These are phyloP conservation scores for Parastagonospora nodorum DNA, from an alignment of 2,329 filamentous ascomycete genomes.

Conservation along the genomic window DNA sequence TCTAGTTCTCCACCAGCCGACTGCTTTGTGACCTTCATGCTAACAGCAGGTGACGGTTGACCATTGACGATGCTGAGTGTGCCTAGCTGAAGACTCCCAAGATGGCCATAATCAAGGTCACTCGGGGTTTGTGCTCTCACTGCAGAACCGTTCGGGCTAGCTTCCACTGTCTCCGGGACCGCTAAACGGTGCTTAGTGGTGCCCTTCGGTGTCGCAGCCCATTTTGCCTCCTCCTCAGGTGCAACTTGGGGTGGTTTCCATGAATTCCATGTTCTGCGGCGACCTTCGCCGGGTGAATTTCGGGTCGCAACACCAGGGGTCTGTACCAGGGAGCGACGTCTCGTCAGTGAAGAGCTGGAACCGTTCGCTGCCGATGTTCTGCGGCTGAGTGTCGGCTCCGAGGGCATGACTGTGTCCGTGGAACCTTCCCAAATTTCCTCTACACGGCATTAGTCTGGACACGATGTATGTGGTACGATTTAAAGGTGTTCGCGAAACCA, in stretches of 20 bases:
- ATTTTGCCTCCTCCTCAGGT: slow-evolving; percentile 36
- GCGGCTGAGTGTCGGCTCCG: slow-evolving; percentile 25
- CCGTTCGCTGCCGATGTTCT: slow-evolving; percentile 25
- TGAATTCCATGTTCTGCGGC: slow-evolving; percentile 42
- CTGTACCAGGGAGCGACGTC: slow-evolving; percentile 47
- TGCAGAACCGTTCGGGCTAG: slow-evolving; percentile 23
- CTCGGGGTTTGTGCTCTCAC: slow-evolving; percentile 46
- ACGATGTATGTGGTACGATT: too few relatives aligned
- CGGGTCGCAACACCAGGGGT: slow-evolving; percentile 49
- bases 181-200: slow-evolving; percentile 25
- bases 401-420: slow-evolving; percentile 10
- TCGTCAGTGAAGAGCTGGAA: slow-evolving; percentile 37
- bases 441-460: slow-evolving; percentile 17
- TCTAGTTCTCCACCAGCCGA: slow-evolving; percentile 23
- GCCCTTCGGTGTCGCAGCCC: slow-evolving; percentile 25
- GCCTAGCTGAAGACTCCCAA: slow-evolving; percentile 50
- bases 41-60: slow-evolving; percentile 51
- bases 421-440: slow-evolving; percentile 36
- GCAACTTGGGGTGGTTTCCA: slow-evolving; percentile 34
- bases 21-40: slow-evolving; percentile 24
- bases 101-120: slow-evolving; percentile 50
- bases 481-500: too few relatives aligned
- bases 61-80: slow-evolving; percentile 56
- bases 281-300: slow-evolving; percentile 34
- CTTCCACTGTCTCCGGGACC: slow-evolving; percentile 27